Percentiles rank a stretch among this genome's conserved stretches.
Evolutionary conservation across 129 eudicot species (phyloP).

Genomic region (Oenanthe sinensis): DNA sequence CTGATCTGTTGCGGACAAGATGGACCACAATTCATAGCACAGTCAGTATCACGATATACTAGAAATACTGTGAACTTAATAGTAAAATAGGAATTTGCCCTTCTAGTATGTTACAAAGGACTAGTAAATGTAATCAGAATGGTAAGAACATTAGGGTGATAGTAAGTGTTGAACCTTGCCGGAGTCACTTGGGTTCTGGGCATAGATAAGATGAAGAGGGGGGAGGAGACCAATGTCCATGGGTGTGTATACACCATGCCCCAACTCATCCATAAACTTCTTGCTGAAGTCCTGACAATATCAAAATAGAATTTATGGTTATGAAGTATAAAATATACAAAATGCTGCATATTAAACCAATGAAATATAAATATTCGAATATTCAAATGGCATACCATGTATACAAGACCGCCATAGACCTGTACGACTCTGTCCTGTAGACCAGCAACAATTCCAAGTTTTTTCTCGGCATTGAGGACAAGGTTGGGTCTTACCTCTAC

Average conservation of each 20-base stretch:
- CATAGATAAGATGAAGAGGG: constrained; percentile 74
- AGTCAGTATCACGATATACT: not conserved
- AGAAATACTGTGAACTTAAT: not conserved
- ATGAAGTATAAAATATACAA: not conserved
- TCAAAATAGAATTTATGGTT: not conserved
- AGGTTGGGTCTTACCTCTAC: constrained; percentile 82
- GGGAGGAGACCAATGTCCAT: constrained; percentile 71
- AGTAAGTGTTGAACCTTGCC: constrained; percentile 53
- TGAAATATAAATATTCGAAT: not conserved
- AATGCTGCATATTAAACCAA: not conserved
- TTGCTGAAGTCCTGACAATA: constrained; percentile 63
- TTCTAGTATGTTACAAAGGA: not conserved
- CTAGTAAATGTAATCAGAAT: not conserved
- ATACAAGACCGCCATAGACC: constrained; percentile 86
- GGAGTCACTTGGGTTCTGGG: constrained; percentile 94
- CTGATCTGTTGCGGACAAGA: no score
- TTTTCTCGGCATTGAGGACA: constrained; percentile 80
- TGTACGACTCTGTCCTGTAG: constrained; percentile 92
- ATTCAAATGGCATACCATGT: constrained; percentile 48
- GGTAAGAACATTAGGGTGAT: not conserved
- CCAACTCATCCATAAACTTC: constrained; percentile 53
- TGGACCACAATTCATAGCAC: no score
- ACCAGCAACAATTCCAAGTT: constrained; percentile 96
- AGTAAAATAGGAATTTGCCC: not conserved
- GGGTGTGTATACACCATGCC: constrained; percentile 62